Evolutionary conservation across 495 filamentous ascomycete genomes (phyloP), one percentile per base, ranked within the genome.

Genomic region (Penicillium bovifimosum): DNA sequence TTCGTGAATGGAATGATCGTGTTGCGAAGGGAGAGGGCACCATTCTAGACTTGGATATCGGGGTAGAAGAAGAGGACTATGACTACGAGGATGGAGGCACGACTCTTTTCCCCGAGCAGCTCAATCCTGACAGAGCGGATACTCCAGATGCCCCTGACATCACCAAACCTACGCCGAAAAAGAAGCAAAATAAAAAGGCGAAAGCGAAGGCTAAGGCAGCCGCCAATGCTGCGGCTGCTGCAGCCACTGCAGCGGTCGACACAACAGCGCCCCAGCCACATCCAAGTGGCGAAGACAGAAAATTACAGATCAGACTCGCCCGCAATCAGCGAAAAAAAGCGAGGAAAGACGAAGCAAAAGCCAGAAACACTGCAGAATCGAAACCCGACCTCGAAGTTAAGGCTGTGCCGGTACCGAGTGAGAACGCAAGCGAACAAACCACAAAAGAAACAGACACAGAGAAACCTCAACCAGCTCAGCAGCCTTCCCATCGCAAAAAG

Each of bases 1-100:
- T 76, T 9, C 59, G 51, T 4, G 32, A 41, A 7, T 71, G 70
- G 67, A 59, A 64, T 9, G 61, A 57, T 38, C 44, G 43, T 1
- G 53, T 50, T 2, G 38, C 31, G 9, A 45, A 32, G 27, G 44
- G 45, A 5, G 49, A 54, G 31, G 54, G 29, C 8, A 67, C 42
- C 20, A 59, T 67, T 41, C 44, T 70, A 26, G 66, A 68, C 27
- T 38, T 71, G 16, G 55, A 61, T 2, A 35, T 64, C 8, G 50
- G 46, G 33, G 13, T 47, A 4, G 6, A 24, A 13, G 16, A 13
- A 45, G 50, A 13, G 44, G 50, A 14, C 5, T n/a, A 50, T 8
- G 41, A 49, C 10, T 36, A 41, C 7, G 57, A 61, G 26, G 60
- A 62, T 9, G 62, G 62, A 10, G 62, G 62, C 0, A 55, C 44